A percentile compares a stretch with the other conserved stretches of the same genome.
These are phyloP conservation scores for Coemansia guatemalensis DNA, from an alignment of 192 early-diverging fungal genomes.

Conservation along the genomic window DNA sequence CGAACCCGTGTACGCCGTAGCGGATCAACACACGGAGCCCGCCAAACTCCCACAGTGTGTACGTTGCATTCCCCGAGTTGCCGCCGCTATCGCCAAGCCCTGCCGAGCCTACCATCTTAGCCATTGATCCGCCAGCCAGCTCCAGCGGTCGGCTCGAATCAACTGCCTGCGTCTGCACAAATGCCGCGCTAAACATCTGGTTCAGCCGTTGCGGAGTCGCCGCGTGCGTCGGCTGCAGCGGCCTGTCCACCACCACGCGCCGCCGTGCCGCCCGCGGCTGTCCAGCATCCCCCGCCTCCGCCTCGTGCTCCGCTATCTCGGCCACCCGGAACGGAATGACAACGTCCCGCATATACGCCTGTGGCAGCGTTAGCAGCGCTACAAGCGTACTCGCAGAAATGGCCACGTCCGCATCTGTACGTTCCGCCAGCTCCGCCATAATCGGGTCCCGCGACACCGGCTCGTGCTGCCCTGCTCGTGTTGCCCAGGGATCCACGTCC, in stretches of 20 bases:
- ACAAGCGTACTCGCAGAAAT: slow-evolving; percentile 29
- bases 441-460: slow-evolving; percentile 26
- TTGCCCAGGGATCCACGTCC: slow-evolving; percentile 8
- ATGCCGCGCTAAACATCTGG: slow-evolving; percentile 25
- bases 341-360: slow-evolving; percentile 29
- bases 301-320: background rate
- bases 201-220: slow-evolving; percentile 36
- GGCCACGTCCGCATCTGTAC: slow-evolving; percentile 32
- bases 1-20: slow-evolving; percentile 40
- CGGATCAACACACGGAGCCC: slow-evolving; percentile 38
- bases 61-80: slow-evolving; percentile 28
- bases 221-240: slow-evolving; percentile 17
- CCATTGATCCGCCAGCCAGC: slow-evolving; percentile 19
- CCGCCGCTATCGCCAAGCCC: background rate
- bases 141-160: slow-evolving; percentile 13
- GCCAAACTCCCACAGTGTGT: slow-evolving; percentile 51
- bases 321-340: slow-evolving; percentile 29
- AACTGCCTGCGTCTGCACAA: slow-evolving; percentile 10
- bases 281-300: background rate
- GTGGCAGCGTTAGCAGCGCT: slow-evolving; percentile 41
- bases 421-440: slow-evolving; percentile 18
- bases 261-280: slow-evolving; percentile 2
- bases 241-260: slow-evolving; percentile 31
- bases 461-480: background rate
- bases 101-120: background rate